Base-by-base conservation (phyloP, 2,329 filamentous ascomycete genomes). In the Ascochyta viciae-villosae region DNA sequence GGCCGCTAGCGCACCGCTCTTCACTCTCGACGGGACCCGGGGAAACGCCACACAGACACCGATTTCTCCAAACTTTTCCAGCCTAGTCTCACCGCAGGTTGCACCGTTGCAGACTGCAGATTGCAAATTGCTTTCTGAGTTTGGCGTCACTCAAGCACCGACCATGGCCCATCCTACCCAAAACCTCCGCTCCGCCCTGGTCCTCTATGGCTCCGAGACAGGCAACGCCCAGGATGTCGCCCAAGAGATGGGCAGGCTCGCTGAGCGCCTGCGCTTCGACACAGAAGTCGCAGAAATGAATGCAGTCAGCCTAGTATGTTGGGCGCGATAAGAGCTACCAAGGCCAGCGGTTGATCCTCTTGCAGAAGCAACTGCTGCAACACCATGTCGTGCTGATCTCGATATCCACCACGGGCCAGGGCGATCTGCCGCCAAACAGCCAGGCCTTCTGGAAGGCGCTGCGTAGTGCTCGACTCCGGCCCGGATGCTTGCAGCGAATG, bases 161-260 rank as follows among this genome's bases (percentile, higher is more conserved):
- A 53, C 62, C 61, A 71, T 70, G 65, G 55, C 53, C 23, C 54
- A 52, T 53, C 19, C 19, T 19, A 47, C 62, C 19, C 60, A 62
- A 52, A 62, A 62, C 38, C 53, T 61, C 46, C 72, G 73, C 64
- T 83, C 79, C 38, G 86, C 84, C 47, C 84, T 96, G 63, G 83
- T 99, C 54, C 83, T 96, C 31, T 99, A 96, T 77, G 95, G 92
- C 51, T 96, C 94, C 35, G 95, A 99, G 80, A 98, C 93, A 22
- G 95, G 95, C 53, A 97, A 95, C 71, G 89, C 92, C 50, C 91
- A 96, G 76, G 94, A 98, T 76, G 86, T 94, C 61, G 94, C 95
- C 19, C 88, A 92, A 68, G 92, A 97, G 73, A 80, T 98, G 59
- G 91, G 89, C 35, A 83, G 87, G 37, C 77, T 91, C 62, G 84